phyloP scores from a whole-genome alignment of 2,329 filamentous ascomycete species.

The Ophiostoma pallidulum region DNA sequence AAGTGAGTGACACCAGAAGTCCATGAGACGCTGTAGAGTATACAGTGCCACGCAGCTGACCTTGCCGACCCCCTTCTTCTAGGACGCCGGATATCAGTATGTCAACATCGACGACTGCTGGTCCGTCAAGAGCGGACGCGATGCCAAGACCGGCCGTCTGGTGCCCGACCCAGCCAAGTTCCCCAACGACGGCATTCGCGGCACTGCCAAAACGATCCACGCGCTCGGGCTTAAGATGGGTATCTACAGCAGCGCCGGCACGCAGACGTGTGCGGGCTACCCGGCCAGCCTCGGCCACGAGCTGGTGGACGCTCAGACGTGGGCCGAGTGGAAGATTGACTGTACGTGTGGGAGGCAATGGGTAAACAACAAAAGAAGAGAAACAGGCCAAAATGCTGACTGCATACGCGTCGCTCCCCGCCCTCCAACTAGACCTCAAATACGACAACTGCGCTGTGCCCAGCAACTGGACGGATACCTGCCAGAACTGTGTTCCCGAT shows the following conservation, averaged over 20 bases:
- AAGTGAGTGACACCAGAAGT: too few species aligned
- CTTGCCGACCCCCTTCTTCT: too few species aligned
- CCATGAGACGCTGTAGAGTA: too few species aligned
- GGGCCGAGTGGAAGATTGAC: slow-evolving; percentile 49
- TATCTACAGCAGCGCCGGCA: slow-evolving; percentile 48
- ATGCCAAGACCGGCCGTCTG: slow-evolving; percentile 34
- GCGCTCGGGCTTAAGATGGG: slow-evolving; percentile 50
- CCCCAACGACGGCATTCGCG: slow-evolving; percentile 44
- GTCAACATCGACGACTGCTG: slow-evolving; percentile 57
- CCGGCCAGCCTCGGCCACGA: slow-evolving; percentile 49
- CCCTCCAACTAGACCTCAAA: slow-evolving; percentile 36
- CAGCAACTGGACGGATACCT: slow-evolving; percentile 9
- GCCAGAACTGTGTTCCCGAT: slow-evolving; percentile 5
- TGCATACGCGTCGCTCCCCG: too few species aligned
- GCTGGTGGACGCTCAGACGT: slow-evolving; percentile 46
- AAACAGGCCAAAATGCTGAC: slow-evolving; percentile 1
- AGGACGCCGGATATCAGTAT: slow-evolving; percentile 46
- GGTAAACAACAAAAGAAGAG: too few species aligned
- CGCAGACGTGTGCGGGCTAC: slow-evolving; percentile 44
- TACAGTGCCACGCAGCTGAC: too few species aligned
- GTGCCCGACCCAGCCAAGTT: slow-evolving; percentile 42
- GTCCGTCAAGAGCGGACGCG: slow-evolving; percentile 34
- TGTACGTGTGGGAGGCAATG: slow-evolving; percentile 31
- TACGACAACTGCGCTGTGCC: slow-evolving; percentile 43
- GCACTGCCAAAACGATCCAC: slow-evolving; percentile 45